phyloP scores from a whole-genome alignment of 2,329 filamentous ascomycete species.

The Mariannaea elegans region DNA sequence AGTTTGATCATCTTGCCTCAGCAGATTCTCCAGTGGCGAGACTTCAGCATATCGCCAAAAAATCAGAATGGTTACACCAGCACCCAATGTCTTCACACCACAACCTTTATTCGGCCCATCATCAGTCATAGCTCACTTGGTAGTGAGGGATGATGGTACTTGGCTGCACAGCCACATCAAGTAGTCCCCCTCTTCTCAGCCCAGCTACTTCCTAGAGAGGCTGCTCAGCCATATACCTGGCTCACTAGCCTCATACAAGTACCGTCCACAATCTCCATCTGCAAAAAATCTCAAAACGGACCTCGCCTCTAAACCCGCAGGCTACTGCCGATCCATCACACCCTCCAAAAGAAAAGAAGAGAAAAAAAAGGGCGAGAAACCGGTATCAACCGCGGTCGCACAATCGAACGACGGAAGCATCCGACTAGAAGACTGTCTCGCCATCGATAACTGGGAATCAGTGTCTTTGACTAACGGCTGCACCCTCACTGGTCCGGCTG shows the following conservation, averaged over 20 bases:
- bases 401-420: conserved; percentile 40
- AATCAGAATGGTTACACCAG: conserved; percentile 2
- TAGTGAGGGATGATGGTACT: conserved; percentile 16
- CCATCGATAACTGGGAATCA: conserved; percentile 15
- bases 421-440: conserved; percentile 23
- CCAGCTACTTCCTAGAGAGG: not conserved
- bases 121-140: not conserved
- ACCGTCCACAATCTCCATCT: conserved; percentile 12
- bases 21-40: not conserved
- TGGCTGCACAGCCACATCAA: conserved; percentile 24
- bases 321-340: conserved; percentile 37
- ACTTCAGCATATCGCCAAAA: not conserved
- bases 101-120: not conserved
- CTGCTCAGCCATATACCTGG: not conserved
- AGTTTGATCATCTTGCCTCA: not conserved
- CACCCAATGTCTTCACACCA: not conserved
- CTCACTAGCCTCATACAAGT: conserved; percentile 21
- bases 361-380: conserved; percentile 15
- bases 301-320: conserved; percentile 38
- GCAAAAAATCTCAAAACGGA: conserved; percentile 40
- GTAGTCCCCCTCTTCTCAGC: conserved; percentile 14
- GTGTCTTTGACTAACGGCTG: conserved; percentile 13
- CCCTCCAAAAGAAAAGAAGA: conserved; percentile 24
- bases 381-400: conserved; percentile 32
- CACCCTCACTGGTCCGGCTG: conserved; percentile 2